A percentile compares a stretch with the other conserved stretches of the same genome.
Conservation (phyloP, 1,284 basidiomycete species). For the Apiotrichum gamsii region DNA sequence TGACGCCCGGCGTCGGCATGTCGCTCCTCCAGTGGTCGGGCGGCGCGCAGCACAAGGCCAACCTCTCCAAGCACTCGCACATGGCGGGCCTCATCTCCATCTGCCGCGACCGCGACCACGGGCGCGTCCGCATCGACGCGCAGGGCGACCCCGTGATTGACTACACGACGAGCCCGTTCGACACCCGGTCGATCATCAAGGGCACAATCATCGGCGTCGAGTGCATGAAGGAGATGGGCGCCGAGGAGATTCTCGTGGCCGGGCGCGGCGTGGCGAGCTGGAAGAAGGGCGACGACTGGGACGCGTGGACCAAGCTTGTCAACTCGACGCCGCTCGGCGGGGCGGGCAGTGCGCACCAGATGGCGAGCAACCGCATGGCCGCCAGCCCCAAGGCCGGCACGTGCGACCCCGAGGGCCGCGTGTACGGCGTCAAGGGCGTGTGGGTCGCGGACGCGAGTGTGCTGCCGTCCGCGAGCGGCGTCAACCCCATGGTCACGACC, state of each 20-base stretch:
- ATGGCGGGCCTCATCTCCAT: slow-evolving; percentile 26
- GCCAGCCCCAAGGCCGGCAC: slow-evolving; percentile 37
- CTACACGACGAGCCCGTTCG: slow-evolving; percentile 45
- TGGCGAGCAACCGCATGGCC: slow-evolving; percentile 49
- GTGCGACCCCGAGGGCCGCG: slow-evolving; percentile 45
- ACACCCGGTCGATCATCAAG: slow-evolving; percentile 39
- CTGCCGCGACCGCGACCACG: slow-evolving; percentile 28
- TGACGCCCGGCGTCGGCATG: slow-evolving; percentile 43
- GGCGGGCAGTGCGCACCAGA: slow-evolving; percentile 42
- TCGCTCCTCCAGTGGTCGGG: slow-evolving; percentile 40
- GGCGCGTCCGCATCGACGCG: slow-evolving; percentile 44
- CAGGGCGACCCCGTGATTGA: slow-evolving; percentile 41
- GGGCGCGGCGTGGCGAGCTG: slow-evolving; percentile 32
- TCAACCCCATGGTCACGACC: slow-evolving; percentile 51
- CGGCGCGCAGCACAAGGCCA: slow-evolving; percentile 42
- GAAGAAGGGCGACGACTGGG: slow-evolving; percentile 21
- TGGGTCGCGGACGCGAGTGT: slow-evolving; percentile 49
- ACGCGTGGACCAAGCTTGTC: slow-evolving; percentile 34
- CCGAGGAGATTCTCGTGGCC: slow-evolving; percentile 44
- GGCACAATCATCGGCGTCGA: slow-evolving; percentile 46
- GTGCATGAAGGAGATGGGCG: slow-evolving; percentile 47
- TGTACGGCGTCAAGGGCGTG: slow-evolving; percentile 48
- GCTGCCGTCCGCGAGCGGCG: slow-evolving; percentile 47
- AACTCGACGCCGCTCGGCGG: slow-evolving; percentile 11
- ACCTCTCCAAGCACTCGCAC: slow-evolving; percentile 31